Evolutionary conservation across 371 early-diverging fungal species (phyloP), one percentile per base, ranked within the genome.

Genomic region (Blakeslea trispora): DNA sequence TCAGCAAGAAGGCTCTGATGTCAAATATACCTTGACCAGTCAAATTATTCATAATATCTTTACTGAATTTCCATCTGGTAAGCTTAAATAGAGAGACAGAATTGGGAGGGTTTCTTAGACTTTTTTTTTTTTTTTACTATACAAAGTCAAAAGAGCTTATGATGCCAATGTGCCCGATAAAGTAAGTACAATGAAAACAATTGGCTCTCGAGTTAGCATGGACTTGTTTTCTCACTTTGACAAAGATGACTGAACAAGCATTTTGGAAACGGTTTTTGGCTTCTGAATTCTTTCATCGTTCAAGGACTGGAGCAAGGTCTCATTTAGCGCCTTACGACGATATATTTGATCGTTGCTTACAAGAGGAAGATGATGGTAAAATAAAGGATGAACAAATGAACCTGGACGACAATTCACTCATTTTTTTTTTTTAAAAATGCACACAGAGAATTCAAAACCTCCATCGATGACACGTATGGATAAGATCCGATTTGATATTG

Each of bases 191-290:
- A n/a, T n/a, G n/a, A n/a, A n/a, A n/a, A n/a, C n/a, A n/a, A n/a
- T n/a, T 21, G 10, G 0, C 10, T 5, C 0, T 8, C 17, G 13
- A 45, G n/a, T 11, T 42, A 32, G 35, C 50, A 7, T 39, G 44
- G 19, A 41, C 46, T 7, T n/a, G 42, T 44, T 34, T 15, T 37
- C 46, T 35, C 50, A 35, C 2, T 18, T 41, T 37, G 31, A 7
- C n/a, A 53, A 19, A 87, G 82, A 55, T 91, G 42, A 74, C 86
- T 28, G 94, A 93, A 57, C 85, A 85, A 50, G 77, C 84, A 43
- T 97, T 97, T 64, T 95, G 96, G 95, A 93, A 87, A 51, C 81
- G 91, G 24, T 96, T 89, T 61, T 77, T 93, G 31, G 83, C 86
- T 14, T 94, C 94, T 5, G 86, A 90, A 59, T 91, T 91, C 63